phyloP scores from a whole-genome alignment of 805 yeast genomes.

The Saccharomycopsis schoenii region DNA sequence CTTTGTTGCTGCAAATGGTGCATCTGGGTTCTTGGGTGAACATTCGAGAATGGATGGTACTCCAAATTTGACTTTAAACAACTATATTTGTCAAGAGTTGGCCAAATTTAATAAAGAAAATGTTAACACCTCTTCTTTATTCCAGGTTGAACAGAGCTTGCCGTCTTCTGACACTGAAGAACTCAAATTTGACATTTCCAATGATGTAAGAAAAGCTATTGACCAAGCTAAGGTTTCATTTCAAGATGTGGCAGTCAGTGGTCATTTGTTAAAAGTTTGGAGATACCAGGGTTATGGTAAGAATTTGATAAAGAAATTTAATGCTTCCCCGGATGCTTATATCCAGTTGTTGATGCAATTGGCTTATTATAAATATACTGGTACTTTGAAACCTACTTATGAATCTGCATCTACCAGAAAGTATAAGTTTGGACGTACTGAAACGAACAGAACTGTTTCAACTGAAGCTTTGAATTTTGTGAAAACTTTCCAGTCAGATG shows the following conservation, averaged over 20 bases:
- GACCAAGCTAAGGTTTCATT: constrained; percentile 48
- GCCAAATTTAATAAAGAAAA: constrained; percentile 32
- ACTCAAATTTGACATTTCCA: constrained; percentile 51
- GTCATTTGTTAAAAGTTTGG: constrained; percentile 71
- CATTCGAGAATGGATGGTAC: constrained; percentile 98
- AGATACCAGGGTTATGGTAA: constrained; percentile 83
- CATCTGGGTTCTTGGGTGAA: constrained; percentile 90
- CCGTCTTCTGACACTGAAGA: constrained; percentile 22
- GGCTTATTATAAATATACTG: constrained; percentile 77
- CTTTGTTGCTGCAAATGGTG: constrained; percentile 70
- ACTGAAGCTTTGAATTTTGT: constrained; percentile 61
- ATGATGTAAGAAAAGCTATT: constrained; percentile 42
- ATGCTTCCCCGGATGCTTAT: constrained; percentile 87
- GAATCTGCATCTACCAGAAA: constrained; percentile 93
- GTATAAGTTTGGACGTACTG: constrained; percentile 86
- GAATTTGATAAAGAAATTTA: constrained; percentile 70
- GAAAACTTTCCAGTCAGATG: constrained; percentile 57
- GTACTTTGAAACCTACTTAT: constrained; percentile 79
- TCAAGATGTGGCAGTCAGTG: constrained; percentile 33
- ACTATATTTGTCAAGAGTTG: constrained; percentile 54
- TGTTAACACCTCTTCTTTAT: not conserved
- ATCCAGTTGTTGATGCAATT: constrained; percentile 86
- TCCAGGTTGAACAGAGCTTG: not conserved
- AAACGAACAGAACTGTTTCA: constrained; percentile 82
- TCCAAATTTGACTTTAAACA: constrained; percentile 83